Evolutionary conservation across 805 yeast genomes (phyloP).

Genomic region (Candida corydali): DNA sequence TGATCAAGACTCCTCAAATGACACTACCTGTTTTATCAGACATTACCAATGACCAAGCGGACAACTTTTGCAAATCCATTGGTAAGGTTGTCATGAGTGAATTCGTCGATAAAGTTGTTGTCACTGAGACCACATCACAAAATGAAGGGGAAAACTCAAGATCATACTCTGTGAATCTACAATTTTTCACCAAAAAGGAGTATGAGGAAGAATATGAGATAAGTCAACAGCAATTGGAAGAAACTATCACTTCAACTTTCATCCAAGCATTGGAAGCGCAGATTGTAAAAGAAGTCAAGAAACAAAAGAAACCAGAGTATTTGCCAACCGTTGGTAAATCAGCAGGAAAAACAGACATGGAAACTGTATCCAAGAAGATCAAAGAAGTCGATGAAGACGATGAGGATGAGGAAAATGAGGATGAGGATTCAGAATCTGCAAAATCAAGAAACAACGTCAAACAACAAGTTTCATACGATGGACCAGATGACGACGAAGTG

Average conservation of each 20-base stretch:
- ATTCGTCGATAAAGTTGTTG: constrained; percentile 78
- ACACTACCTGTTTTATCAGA: constrained; percentile 78
- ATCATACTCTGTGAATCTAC: constrained; percentile 69
- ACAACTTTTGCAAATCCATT: constrained; percentile 86
- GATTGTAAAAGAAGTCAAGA: constrained; percentile 75
- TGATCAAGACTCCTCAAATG: constrained; percentile 99
- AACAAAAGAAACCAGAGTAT: constrained; percentile 61
- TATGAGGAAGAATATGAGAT: constrained; percentile 89
- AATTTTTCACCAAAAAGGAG: constrained; percentile 71
- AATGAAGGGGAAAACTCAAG: constrained; percentile 51
- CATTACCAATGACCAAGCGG: constrained; percentile 83
- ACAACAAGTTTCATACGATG: constrained; percentile 90
- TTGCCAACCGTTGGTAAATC: constrained; percentile 69
- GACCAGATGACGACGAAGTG: constrained; percentile 91
- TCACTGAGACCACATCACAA: constrained; percentile 82
- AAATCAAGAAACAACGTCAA: constrained; percentile 51
- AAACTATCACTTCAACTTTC: constrained; percentile 61
- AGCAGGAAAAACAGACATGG: constrained; percentile 49
- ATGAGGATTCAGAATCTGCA: constrained; percentile 58
- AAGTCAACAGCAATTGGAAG: constrained; percentile 70
- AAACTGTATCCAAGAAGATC: constrained; percentile 33
- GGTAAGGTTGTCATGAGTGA: constrained; percentile 83
- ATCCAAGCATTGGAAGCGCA: constrained; percentile 66
- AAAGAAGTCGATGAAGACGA: constrained; percentile 38
- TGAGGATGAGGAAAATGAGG: constrained; percentile 60